Evolutionary conservation across 2,329 filamentous ascomycete genomes (phyloP).

Genomic region (Corynespora cassiicola): DNA sequence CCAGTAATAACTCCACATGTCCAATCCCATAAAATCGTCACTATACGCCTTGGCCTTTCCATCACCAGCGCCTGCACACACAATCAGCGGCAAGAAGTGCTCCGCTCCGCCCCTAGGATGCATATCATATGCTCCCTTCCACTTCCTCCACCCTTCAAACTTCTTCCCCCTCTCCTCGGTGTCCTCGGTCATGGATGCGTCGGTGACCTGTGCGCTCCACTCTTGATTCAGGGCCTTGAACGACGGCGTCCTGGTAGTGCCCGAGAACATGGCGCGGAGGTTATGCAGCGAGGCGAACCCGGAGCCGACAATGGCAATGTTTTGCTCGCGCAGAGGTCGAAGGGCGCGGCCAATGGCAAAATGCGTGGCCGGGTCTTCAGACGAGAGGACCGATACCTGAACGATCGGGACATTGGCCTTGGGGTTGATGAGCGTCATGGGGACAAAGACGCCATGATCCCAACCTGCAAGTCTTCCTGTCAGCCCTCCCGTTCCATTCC

Average conservation of each 20-base stretch:
- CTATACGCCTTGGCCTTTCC: constrained; percentile 53
- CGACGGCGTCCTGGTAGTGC: constrained; percentile 24
- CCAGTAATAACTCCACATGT: constrained; percentile 66
- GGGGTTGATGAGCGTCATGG: constrained; percentile 62
- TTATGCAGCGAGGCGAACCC: constrained; percentile 68
- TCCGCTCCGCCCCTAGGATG: constrained; percentile 62
- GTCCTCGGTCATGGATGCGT: constrained; percentile 46
- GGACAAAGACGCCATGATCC: constrained; percentile 69
- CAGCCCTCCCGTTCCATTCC: too few relatives aligned
- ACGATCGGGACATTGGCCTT: constrained; percentile 61
- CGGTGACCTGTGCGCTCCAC: constrained; percentile 58
- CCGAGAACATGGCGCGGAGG: constrained; percentile 54
- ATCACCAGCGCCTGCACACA: constrained; percentile 59
- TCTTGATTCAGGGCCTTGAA: constrained; percentile 40
- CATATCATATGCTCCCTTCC: constrained; percentile 59
- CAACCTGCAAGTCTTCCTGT: constrained; percentile 50
- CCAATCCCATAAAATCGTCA: constrained; percentile 58
- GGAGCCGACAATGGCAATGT: constrained; percentile 66
- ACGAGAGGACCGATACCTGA: constrained; percentile 63
- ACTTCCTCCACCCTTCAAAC: constrained; percentile 56
- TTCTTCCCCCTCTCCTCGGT: constrained; percentile 46
- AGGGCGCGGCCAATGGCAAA: constrained; percentile 63
- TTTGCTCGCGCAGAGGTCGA: constrained; percentile 55
- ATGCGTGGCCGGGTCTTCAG: constrained; percentile 58
- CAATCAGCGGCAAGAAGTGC: constrained; percentile 66